Conservation (phyloP, 371 early-diverging fungal species). For the Saksenaea oblongispora region DNA sequence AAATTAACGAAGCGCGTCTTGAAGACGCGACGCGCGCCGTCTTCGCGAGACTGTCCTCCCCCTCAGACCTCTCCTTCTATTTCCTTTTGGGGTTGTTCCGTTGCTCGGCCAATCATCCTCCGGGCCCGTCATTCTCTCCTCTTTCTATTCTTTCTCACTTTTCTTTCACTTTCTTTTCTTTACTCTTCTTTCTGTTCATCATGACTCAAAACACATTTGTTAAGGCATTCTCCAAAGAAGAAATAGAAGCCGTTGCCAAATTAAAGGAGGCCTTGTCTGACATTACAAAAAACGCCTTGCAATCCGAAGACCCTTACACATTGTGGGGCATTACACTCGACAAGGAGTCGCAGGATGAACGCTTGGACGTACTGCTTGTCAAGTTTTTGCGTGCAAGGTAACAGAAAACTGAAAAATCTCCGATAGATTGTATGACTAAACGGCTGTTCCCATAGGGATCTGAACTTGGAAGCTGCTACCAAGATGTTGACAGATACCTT, state of each 20-base stretch:
- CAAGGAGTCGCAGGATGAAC: conserved; percentile 46
- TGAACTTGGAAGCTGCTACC: conserved; percentile 38
- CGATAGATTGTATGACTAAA: not conserved
- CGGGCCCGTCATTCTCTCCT: conserved; percentile 3
- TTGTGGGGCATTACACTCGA: conserved; percentile 57
- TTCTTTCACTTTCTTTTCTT: not conserved
- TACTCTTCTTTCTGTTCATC: not conserved
- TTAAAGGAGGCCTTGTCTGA: conserved; percentile 50
- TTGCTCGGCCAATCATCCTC: not conserved
- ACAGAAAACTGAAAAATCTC: not conserved
- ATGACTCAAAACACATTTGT: conserved; percentile 26
- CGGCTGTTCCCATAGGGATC: conserved; percentile 21
- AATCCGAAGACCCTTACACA: conserved; percentile 29
- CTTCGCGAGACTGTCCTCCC: not conserved
- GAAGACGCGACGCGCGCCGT: conserved; percentile 2
- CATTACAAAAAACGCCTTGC: conserved; percentile 31
- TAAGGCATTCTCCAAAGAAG: conserved; percentile 39
- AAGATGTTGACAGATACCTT: conserved; percentile 55
- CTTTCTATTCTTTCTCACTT: not conserved
- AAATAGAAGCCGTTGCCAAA: conserved; percentile 41
- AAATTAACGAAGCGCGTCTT: not conserved
- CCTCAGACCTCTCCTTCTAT: not conserved
- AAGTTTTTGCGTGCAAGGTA: conserved; percentile 63
- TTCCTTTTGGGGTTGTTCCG: conserved; percentile 5
- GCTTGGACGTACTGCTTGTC: conserved; percentile 54